Evolutionary conservation across 176 grass and related monocot genomes (phyloP).

Genomic region (Oryza brachyantha): DNA sequence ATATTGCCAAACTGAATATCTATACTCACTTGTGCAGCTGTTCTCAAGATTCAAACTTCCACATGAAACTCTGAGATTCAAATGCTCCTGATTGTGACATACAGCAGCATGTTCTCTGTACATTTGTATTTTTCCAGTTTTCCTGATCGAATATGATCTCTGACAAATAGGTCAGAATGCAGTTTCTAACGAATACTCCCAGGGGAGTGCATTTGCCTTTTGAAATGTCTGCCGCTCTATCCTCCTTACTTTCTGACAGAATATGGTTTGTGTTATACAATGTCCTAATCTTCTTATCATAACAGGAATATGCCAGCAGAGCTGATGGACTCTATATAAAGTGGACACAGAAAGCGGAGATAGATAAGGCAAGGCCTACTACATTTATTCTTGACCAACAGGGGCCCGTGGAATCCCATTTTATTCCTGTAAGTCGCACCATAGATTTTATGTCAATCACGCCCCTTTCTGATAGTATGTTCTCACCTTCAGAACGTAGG

Average conservation of each 20-base stretch:
- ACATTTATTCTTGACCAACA: conserved; percentile 37
- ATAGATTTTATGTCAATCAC: conserved; percentile 11
- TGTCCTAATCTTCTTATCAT: conserved; percentile 38
- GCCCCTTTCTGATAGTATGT: conserved; percentile 23
- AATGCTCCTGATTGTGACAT: conserved; percentile 21
- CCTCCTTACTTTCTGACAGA: conserved; percentile 23
- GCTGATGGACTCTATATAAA: conserved; percentile 32
- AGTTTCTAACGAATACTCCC: conserved; percentile 20
- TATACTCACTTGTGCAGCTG: neutral
- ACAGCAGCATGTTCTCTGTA: conserved; percentile 20
- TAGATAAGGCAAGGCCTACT: conserved; percentile 46
- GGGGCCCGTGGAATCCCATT: conserved; percentile 36
- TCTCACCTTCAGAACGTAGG: conserved; percentile 12
- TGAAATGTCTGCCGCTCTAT: neutral
- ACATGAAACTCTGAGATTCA: conserved; percentile 2
- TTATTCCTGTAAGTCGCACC: conserved; percentile 39
- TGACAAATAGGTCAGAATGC: neutral
- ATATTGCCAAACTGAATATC: neutral
- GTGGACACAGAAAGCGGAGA: conserved; percentile 22
- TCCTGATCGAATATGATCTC: conserved; percentile 35
- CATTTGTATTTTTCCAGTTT: neutral
- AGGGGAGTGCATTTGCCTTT: neutral
- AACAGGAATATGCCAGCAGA: conserved; percentile 29
- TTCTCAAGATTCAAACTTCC: neutral
- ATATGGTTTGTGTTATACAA: conserved; percentile 38